These are phyloP conservation scores for Pestalotiopsis sp. DNA, from an alignment of 2,329 filamentous ascomycete genomes.

Conservation along the genomic window DNA sequence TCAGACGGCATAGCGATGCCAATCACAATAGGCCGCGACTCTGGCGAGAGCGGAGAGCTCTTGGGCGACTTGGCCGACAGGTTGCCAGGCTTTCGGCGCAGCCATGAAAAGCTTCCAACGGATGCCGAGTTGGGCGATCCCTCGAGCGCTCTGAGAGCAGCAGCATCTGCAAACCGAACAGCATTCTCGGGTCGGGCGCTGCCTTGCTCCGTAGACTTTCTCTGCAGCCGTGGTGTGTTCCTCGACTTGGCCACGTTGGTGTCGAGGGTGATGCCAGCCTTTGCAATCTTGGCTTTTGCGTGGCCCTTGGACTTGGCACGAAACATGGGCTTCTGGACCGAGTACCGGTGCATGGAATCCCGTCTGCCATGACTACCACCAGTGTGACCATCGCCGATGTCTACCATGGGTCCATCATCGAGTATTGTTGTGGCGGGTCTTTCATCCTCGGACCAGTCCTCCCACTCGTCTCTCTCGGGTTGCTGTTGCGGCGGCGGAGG, in stretches of 20 bases:
- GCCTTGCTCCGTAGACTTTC: neutral
- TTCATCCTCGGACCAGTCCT: slow-evolving; percentile 33
- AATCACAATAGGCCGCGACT: slow-evolving; percentile 73
- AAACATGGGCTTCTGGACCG: slow-evolving; percentile 30
- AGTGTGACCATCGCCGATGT: slow-evolving; percentile 17
- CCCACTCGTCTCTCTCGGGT: slow-evolving; percentile 30
- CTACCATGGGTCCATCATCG: slow-evolving; percentile 2
- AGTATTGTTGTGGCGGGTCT: neutral
- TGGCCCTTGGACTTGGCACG: slow-evolving; percentile 17
- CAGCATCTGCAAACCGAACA: slow-evolving; percentile 60
- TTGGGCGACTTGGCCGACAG: slow-evolving; percentile 25
- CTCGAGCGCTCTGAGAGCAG: slow-evolving; percentile 62
- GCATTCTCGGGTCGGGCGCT: slow-evolving; percentile 30
- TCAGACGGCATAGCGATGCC: slow-evolving; percentile 68
- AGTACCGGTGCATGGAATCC: slow-evolving; percentile 30
- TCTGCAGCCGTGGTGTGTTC: slow-evolving; percentile 37
- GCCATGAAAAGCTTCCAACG: slow-evolving; percentile 61
- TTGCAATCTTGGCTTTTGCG: slow-evolving; percentile 52
- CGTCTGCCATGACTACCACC: slow-evolving; percentile 19
- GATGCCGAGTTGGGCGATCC: slow-evolving; percentile 56
- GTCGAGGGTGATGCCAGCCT: slow-evolving; percentile 68
- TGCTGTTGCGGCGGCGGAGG: slow-evolving; percentile 14
- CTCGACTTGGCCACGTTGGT: slow-evolving; percentile 67
- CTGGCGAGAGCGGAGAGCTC: slow-evolving; percentile 62
- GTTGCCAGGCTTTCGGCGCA: slow-evolving; percentile 43